Evolutionary conservation across 2,329 filamentous ascomycete genomes (phyloP).

Genomic region (Gnomoniopsis sp.): DNA sequence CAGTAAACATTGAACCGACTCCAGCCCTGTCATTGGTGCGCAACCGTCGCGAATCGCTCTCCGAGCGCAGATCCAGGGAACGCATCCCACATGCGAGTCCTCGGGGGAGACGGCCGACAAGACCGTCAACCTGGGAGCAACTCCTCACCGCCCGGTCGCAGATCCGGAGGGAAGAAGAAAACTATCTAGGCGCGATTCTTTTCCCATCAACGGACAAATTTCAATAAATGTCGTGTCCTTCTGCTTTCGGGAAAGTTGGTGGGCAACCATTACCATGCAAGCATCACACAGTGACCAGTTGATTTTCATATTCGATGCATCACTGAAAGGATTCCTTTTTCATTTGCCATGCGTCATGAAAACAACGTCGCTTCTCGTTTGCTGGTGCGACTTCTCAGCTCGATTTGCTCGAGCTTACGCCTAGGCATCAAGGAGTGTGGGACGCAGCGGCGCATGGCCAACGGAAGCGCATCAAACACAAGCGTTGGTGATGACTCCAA

Average conservation of each 20-base stretch:
- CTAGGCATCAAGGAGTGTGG: not conserved
- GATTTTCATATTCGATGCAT: too few species aligned
- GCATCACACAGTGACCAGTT: not conserved
- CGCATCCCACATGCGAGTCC: not conserved
- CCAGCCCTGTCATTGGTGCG: constrained; percentile 16
- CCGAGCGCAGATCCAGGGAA: constrained; percentile 12
- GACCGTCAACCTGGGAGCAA: too few species aligned
- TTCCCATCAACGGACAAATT: not conserved
- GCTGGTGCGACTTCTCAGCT: not conserved
- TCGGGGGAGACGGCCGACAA: not conserved
- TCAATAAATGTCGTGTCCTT: not conserved
- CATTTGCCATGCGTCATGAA: too few species aligned
- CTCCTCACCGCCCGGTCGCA: not conserved
- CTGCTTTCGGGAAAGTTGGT: not conserved
- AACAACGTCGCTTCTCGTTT: not conserved
- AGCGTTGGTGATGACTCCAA: not conserved
- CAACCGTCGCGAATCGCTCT: constrained; percentile 10
- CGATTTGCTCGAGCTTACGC: not conserved
- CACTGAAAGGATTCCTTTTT: too few species aligned
- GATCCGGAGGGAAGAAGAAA: not conserved
- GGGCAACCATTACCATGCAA: too few species aligned
- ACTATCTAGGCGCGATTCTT: not conserved
- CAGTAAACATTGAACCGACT: constrained; percentile 4
- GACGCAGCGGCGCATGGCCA: not conserved
- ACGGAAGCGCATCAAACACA: not conserved